A percentile compares a stretch with the other conserved stretches of the same genome.
Evolutionary conservation across 805 yeast species (phyloP).

Genomic region (Dipodascus albidus): DNA sequence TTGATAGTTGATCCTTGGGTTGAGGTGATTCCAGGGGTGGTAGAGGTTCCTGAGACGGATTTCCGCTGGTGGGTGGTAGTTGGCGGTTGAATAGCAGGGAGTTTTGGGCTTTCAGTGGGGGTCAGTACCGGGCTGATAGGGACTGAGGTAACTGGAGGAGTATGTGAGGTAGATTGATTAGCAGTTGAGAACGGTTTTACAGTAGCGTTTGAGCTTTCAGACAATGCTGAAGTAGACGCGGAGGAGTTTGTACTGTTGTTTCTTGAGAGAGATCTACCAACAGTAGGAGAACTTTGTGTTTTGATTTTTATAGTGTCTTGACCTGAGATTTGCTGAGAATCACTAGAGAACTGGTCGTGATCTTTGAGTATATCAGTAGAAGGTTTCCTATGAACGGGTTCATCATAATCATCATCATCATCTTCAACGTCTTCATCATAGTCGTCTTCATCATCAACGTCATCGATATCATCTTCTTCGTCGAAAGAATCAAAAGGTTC

Average conservation of each 20-base stretch:
- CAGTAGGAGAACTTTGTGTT: neutral
- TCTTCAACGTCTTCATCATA: neutral
- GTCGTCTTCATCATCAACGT: neutral
- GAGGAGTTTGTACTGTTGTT: neutral
- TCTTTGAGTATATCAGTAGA: too few relatives aligned
- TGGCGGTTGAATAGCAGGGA: neutral
- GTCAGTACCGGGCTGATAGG: neutral
- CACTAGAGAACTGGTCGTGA: too few relatives aligned
- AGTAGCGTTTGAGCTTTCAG: neutral
- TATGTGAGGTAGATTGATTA: too few relatives aligned
- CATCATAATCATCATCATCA: neutral
- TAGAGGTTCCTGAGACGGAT: neutral
- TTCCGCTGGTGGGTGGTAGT: neutral
- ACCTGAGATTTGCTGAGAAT: neutral
- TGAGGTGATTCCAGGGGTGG: neutral
- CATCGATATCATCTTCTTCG: neutral
- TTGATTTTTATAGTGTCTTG: neutral
- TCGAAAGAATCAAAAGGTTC: neutral
- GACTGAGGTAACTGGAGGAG: neutral
- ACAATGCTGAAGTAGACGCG: neutral
- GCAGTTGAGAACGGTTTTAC: neutral
- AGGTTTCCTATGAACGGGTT: neutral
- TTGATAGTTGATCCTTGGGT: conserved; percentile 3
- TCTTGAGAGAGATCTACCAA: neutral
- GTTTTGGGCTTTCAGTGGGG: neutral